Percentiles rank a stretch among this genome's conserved stretches.
These are phyloP conservation scores for Sarocladium brachiariae DNA, from an alignment of 2,329 filamentous ascomycete genomes.

Conservation along the genomic window DNA sequence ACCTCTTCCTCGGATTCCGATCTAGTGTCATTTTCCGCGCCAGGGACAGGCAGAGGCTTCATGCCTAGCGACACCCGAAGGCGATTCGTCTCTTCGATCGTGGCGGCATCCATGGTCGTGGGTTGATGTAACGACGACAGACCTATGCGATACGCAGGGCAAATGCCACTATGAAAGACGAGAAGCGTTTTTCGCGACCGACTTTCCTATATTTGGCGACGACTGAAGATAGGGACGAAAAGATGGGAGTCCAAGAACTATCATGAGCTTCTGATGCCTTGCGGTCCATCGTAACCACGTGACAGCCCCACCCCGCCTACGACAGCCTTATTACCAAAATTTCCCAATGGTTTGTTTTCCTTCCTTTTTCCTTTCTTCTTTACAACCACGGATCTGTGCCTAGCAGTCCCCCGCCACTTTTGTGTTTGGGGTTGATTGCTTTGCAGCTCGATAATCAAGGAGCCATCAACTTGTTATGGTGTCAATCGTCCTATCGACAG, in stretches of 20 bases:
- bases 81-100: conserved; percentile 90
- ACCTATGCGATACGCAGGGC: background rate
- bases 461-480: conserved; percentile 70
- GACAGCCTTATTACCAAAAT: conserved; percentile 21
- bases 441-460: conserved; percentile 82
- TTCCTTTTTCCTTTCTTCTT: conserved; percentile 28
- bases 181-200: too few species aligned
- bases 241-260: too few species aligned
- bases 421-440: conserved; percentile 62
- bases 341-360: conserved; percentile 23
- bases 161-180: too few species aligned
- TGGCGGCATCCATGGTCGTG: conserved; percentile 54
- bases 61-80: conserved; percentile 84
- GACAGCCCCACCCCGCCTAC: conserved; percentile 10
- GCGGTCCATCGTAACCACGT: conserved; percentile 9
- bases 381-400: conserved; percentile 72
- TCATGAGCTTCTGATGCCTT: background rate
- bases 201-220: too few species aligned
- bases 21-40: conserved; percentile 49
- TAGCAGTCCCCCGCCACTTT: conserved; percentile 59
- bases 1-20: conserved; percentile 51
- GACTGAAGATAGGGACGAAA: too few species aligned
- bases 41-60: conserved; percentile 81
- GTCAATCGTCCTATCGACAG: conserved; percentile 92
- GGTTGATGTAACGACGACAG: background rate